Base-by-base conservation (phyloP, 495 filamentous ascomycete genomes). In the Aspergillus coremiiformis region DNA sequence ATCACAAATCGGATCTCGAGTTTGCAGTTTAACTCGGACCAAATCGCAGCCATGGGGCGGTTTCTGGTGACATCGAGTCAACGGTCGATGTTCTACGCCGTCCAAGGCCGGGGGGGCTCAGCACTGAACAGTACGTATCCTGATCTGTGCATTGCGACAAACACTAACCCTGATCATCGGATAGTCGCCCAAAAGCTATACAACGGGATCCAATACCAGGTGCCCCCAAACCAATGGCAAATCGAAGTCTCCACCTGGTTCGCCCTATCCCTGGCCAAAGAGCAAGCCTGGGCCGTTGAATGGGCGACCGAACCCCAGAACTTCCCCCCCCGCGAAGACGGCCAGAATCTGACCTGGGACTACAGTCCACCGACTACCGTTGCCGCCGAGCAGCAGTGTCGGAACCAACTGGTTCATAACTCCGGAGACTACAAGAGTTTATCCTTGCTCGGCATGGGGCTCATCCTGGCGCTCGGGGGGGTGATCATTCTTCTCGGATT, bases 221-320 rank as follows among this genome's bases (percentile, higher is more conserved):
- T 66, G 9, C 66, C 65, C 0, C 30, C 57, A 1, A 64, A 53
- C 39, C 68, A 71, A 50, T 71, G 66, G 66, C 55, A 59, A 42
- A 53, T 57, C 3, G 65, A 69, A 43, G 61, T 68, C 7, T 46
- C 49, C 24, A 30, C 50, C 23, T 68, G 65, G 65, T 59, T 63
- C 26, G 55, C 43, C 1, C 53, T 54, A 12, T 44, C 47, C 7
- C 52, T 68, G 27, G 63, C 66, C 10, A 56, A 56, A 19, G 17
- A 63, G 20, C 68, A 71, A 35, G 51, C 45, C 9, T 46, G n/a
- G 17, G 48, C 53, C 9, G 35, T 69, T 6, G 29, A 56, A 26
- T 62, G 58, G 27, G 65, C 65, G 10, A 62, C 56, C 7, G 62
- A 57, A 4, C 57, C 62, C 7, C 14, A 41, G 4, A 53, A 54